A percentile compares a stretch with the other conserved stretches of the same genome.
These are phyloP conservation scores for Eragrostis tef DNA, from an alignment of 202 grass and related monocot species.

Conservation along the genomic window DNA sequence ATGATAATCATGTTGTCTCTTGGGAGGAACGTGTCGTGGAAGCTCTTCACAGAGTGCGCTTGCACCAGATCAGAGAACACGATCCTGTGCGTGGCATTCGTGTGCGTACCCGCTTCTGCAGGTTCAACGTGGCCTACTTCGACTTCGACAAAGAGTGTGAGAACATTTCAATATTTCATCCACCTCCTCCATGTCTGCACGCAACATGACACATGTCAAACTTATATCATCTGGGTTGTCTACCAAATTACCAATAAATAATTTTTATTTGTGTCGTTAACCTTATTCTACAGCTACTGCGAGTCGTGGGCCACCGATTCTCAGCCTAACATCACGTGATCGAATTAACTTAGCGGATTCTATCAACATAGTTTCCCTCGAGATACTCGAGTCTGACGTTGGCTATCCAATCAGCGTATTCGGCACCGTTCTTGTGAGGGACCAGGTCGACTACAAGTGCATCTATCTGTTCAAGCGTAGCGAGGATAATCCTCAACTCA, in stretches of 20 bases:
- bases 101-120: not conserved
- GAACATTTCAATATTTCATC: too few relatives aligned
- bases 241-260: too few relatives aligned
- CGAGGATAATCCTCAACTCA: slow-evolving; percentile 1
- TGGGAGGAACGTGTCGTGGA: not conserved
- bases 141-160: not conserved
- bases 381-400: not conserved
- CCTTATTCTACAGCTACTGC: not conserved
- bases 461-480: not conserved
- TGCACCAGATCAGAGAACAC: not conserved
- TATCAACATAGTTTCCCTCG: not conserved
- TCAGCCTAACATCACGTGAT: not conserved
- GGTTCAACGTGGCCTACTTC: not conserved
- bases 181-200: too few relatives aligned
- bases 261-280: too few relatives aligned
- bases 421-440: slow-evolving; percentile 7
- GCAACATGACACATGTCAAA: too few relatives aligned
- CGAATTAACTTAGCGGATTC: not conserved
- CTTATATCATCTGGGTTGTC: too few relatives aligned
- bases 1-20: too few relatives aligned
- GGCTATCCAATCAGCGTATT: not conserved
- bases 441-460: not conserved
- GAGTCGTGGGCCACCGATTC: not conserved
- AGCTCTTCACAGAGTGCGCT: not conserved
- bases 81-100: not conserved